phyloP scores from a whole-genome alignment of 129 eudicot species.

The Lactuca sativa region DNA sequence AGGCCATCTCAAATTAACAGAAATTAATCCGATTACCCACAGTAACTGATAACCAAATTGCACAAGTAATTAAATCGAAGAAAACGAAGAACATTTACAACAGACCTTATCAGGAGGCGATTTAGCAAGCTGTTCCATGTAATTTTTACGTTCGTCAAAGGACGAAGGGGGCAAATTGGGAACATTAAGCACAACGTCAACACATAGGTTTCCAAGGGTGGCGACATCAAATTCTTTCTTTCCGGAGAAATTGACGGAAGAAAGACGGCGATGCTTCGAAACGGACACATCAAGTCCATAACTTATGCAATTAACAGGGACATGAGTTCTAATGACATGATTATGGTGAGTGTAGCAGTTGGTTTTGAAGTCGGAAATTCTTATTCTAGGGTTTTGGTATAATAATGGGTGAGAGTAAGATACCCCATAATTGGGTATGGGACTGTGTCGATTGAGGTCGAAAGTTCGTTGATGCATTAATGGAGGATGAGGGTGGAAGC shows the following conservation, averaged over 20 bases:
- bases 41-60: neutral
- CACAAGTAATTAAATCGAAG: neutral
- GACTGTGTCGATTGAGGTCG: constrained; percentile 44
- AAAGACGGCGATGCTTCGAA: constrained; percentile 24
- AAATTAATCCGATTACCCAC: neutral
- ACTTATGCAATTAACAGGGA: constrained; percentile 41
- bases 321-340: constrained; percentile 11
- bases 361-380: constrained; percentile 8
- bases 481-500: constrained; percentile 9
- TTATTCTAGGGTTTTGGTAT: constrained; percentile 47
- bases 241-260: constrained; percentile 23
- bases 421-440: constrained; percentile 42
- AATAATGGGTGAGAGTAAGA: constrained; percentile 21
- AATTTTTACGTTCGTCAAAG: constrained; percentile 55
- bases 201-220: constrained; percentile 84
- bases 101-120: constrained; percentile 88
- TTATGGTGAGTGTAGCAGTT: constrained; percentile 23
- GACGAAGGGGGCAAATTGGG: constrained; percentile 69
- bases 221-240: constrained; percentile 73
- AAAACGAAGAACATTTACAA: neutral
- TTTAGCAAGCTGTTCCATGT: constrained; percentile 64
- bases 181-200: constrained; percentile 82
- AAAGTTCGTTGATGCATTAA: constrained; percentile 60
- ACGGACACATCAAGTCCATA: constrained; percentile 42
- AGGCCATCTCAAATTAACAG: no score